Evolutionary conservation across 2,329 filamentous ascomycete genomes (phyloP).

Genomic region (Dactylellina drechsleri): DNA sequence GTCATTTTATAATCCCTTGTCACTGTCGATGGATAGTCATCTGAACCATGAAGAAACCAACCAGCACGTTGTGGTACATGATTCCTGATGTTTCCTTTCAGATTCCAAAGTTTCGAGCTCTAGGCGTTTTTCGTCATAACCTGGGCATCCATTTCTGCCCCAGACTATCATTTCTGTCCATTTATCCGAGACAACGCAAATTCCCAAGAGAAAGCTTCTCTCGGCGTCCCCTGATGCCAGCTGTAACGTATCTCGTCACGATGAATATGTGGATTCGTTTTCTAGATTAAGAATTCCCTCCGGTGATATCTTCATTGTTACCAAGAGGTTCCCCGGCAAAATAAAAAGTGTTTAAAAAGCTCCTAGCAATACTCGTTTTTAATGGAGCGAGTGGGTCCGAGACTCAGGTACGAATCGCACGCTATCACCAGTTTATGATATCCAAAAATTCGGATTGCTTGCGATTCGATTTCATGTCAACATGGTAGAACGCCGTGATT

Average conservation of each 20-base stretch:
- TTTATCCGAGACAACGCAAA: neutral
- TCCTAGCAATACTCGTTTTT: neutral
- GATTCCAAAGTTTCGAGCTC: too few species aligned
- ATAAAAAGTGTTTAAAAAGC: neutral
- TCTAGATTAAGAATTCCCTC: neutral
- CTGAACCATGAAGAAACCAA: too few species aligned
- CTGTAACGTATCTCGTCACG: too few species aligned
- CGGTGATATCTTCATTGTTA: neutral
- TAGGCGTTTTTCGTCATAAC: too few species aligned
- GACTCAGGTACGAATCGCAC: neutral
- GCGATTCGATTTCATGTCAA: too few species aligned
- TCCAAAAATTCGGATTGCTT: too few species aligned
- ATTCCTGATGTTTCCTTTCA: too few species aligned
- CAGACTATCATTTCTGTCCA: neutral
- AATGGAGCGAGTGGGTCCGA: constrained; percentile 2
- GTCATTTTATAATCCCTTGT: neutral
- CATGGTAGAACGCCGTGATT: too few species aligned
- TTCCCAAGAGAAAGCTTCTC: neutral
- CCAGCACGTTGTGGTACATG: too few species aligned
- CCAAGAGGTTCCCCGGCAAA: too few species aligned
- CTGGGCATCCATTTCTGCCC: neutral
- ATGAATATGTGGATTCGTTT: neutral
- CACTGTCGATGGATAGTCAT: neutral
- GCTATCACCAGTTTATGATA: too few species aligned
- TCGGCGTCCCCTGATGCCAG: neutral